Conservation (phyloP, 495 filamentous ascomycete genomes). For the Penicillium daleae region DNA sequence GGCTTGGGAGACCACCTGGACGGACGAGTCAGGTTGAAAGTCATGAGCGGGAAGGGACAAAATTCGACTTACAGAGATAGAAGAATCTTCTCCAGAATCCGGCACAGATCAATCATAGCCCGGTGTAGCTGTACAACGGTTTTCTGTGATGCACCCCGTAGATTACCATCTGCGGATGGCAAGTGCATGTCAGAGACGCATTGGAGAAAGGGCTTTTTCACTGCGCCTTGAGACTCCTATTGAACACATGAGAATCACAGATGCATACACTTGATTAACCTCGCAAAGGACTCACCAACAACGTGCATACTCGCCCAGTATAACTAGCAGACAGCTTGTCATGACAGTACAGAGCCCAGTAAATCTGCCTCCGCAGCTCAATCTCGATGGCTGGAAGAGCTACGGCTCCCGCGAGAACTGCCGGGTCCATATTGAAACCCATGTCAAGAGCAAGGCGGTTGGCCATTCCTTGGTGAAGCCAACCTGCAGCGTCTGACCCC, state of each 20-base stretch:
- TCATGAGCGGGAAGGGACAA: background rate
- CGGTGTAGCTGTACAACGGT: constrained; percentile 27
- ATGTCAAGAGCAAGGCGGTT: constrained; percentile 35
- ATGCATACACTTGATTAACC: background rate
- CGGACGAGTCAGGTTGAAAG: background rate
- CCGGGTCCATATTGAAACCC: constrained; percentile 36
- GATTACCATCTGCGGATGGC: constrained; percentile 26
- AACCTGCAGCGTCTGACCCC: constrained; percentile 34
- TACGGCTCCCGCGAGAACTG: constrained; percentile 26
- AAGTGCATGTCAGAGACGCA: constrained; percentile 19
- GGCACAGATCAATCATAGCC: constrained; percentile 34
- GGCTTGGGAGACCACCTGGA: constrained; percentile 36
- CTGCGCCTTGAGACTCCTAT: constrained; percentile 35
- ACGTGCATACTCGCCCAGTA: constrained; percentile 36
- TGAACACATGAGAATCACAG: background rate
- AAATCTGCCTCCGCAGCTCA: constrained; percentile 36
- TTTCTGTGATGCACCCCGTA: constrained; percentile 20
- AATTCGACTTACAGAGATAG: constrained; percentile 30
- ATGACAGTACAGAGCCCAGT: constrained; percentile 37
- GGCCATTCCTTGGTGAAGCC: constrained; percentile 37
- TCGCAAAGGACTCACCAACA: constrained; percentile 24
- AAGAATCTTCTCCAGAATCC: constrained; percentile 34
- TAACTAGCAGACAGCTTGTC: constrained; percentile 38
- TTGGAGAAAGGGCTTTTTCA: constrained; percentile 30
- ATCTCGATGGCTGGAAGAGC: constrained; percentile 29